Conservation (phyloP, 495 filamentous ascomycete genomes). For the Penicillium pancosmium region DNA sequence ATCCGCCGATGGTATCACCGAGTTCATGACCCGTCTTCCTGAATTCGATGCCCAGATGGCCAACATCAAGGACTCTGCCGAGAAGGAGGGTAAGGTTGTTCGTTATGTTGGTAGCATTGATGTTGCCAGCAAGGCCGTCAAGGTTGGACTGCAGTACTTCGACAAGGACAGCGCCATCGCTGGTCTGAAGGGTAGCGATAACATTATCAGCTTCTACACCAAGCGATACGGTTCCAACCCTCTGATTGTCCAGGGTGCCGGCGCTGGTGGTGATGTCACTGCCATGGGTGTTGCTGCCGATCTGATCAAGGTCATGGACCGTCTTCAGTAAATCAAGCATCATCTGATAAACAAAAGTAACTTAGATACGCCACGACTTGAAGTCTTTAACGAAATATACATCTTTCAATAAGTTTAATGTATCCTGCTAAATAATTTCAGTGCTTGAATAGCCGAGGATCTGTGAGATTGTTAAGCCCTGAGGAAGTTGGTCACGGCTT, state of each 20-base stretch:
- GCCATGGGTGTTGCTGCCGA: slow-evolving; percentile 94
- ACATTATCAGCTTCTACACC: slow-evolving; percentile 97
- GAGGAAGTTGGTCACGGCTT: slow-evolving; percentile 61
- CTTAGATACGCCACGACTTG: slow-evolving; percentile 10
- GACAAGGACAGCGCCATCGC: slow-evolving; percentile 84
- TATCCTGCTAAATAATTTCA: slow-evolving; percentile 1
- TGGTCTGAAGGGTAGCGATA: slow-evolving; percentile 92
- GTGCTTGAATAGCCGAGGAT: too few relatives aligned
- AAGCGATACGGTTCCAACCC: slow-evolving; percentile 88
- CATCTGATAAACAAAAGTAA: slow-evolving; percentile 11
- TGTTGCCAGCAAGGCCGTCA: slow-evolving; percentile 70
- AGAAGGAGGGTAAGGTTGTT: slow-evolving; percentile 86
- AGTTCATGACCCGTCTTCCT: slow-evolving; percentile 77
- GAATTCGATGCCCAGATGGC: slow-evolving; percentile 86
- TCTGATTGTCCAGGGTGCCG: slow-evolving; percentile 91
- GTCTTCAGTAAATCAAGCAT: slow-evolving; percentile 31
- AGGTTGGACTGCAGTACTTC: slow-evolving; percentile 88
- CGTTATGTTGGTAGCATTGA: slow-evolving; percentile 94
- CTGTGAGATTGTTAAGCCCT: slow-evolving; percentile 28
- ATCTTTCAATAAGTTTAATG: background rate
- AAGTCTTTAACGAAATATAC: slow-evolving; percentile 7
- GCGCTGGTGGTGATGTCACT: slow-evolving; percentile 92
- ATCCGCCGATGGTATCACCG: slow-evolving; percentile 59
- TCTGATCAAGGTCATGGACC: slow-evolving; percentile 77
- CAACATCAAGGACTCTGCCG: slow-evolving; percentile 72